phyloP scores from a whole-genome alignment of 352 stramenopile genomes.

The Phytophthora quininea region DNA sequence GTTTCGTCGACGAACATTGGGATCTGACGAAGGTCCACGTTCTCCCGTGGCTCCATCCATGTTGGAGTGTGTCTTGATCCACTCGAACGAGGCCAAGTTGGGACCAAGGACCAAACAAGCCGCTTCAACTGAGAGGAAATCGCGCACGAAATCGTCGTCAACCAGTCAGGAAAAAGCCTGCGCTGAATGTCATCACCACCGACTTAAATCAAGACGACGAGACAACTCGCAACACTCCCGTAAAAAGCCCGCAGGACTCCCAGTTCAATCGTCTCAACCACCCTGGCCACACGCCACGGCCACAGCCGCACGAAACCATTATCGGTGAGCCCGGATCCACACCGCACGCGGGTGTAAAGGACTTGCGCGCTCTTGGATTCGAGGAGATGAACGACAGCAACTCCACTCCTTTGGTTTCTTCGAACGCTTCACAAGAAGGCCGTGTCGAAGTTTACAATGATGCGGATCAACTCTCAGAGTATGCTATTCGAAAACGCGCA shows the following conservation, averaged over 20 bases:
- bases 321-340: slow-evolving; percentile 71
- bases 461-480: slow-evolving; percentile 46
- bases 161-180: slow-evolving; percentile 34
- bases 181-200: slow-evolving; percentile 50
- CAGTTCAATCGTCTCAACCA: slow-evolving; percentile 68
- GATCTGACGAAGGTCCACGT: slow-evolving; percentile 4
- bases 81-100: slow-evolving; percentile 35
- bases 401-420: background rate
- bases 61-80: slow-evolving; percentile 44
- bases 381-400: slow-evolving; percentile 47
- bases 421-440: background rate
- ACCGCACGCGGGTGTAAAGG: slow-evolving; percentile 50
- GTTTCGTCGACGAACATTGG: slow-evolving; percentile 20
- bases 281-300: slow-evolving; percentile 63
- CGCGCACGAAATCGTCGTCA: slow-evolving; percentile 8
- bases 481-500: slow-evolving; percentile 57
- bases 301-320: slow-evolving; percentile 25
- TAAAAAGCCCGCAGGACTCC: slow-evolving; percentile 10
- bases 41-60: slow-evolving; percentile 13
- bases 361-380: slow-evolving; percentile 57
- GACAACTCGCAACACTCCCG: slow-evolving; percentile 6
- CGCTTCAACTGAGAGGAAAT: slow-evolving; percentile 19
- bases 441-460: background rate
- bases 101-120: slow-evolving; percentile 17
- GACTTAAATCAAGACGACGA: slow-evolving; percentile 23